Base-by-base conservation (phyloP, 2,329 filamentous ascomycete genomes). In the Fusarium chlamydosporum region DNA sequence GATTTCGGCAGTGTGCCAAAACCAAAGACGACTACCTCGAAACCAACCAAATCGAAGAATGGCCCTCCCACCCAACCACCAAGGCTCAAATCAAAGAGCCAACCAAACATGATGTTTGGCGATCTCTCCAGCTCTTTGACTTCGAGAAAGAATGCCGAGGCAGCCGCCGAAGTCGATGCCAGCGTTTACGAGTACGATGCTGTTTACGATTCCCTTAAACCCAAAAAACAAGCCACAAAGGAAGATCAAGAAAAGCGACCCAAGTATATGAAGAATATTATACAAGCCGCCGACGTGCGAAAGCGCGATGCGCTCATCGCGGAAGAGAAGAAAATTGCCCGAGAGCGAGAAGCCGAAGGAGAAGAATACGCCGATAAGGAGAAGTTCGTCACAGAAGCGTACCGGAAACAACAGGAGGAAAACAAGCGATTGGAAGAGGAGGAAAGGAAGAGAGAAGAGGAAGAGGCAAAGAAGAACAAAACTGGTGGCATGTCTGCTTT, bases 181-280 rank as follows among this genome's bases (percentile, higher is more conserved):
- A 90, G 88, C 48, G 89, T 96, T 71, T 96, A 94, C 82, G 92
- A 96, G 80, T 96, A 96, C 81, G 93, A 96, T 77, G 86, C 86
- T 3, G 91, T 93, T 23, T 94, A 93, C 80, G 92, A 95, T 72
- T 91, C 90, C 1, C 83, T 95, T 40, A 91, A 92, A 69, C 86
- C 88, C 16, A 85, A 89, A 61, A 87, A 89, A 64, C 86, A 88
- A 70, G 85, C 85, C 61, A 82, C 82, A 6, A 84, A 84, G 8
- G 82, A 82, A 46, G 82, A 83, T 43, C 82, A 82, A 55, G 86
- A 90, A 73, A 84, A 88, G 40, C 89, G 88, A 71, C 91, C 92
- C 2, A 92, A 92, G 72, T 96, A 96, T 80, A 94, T 96, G 88
- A 86, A 85, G 70, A 90, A 86, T 58, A 81, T 96, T 29, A 82